phyloP scores from a whole-genome alignment of 2,329 filamentous ascomycete genomes.

The Harringtonia lauricola region DNA sequence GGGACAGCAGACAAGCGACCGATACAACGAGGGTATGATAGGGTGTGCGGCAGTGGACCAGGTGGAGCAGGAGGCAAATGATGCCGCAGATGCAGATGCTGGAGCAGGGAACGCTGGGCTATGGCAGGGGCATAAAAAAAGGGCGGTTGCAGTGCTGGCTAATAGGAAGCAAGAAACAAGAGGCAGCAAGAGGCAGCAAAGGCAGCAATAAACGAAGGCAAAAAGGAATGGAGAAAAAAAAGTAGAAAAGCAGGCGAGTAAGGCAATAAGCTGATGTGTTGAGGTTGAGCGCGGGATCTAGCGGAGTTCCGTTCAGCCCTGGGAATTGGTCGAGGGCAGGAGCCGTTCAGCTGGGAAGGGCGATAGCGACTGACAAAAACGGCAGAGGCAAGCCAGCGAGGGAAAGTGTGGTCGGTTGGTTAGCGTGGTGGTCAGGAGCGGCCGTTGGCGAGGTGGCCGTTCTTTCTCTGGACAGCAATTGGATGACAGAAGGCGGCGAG shows the following conservation, averaged over 20 bases:
- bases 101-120: not conserved
- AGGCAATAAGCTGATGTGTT: slow-evolving; percentile 3
- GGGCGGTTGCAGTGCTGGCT: not conserved
- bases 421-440: too few species aligned
- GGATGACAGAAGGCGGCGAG: too few species aligned
- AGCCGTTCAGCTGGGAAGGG: slow-evolving; percentile 5
- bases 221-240: not conserved
- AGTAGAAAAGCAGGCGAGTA: not conserved
- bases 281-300: not conserved
- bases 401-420: not conserved
- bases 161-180: not conserved
- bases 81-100: not conserved
- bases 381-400: not conserved
- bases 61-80: not conserved
- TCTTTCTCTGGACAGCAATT: too few species aligned
- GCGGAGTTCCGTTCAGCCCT: slow-evolving; percentile 4
- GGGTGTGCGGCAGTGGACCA: too few species aligned
- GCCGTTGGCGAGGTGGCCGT: too few species aligned
- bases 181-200: not conserved
- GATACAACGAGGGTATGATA: too few species aligned
- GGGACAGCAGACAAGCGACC: not conserved
- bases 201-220: not conserved
- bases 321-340: not conserved
- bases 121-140: not conserved
- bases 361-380: not conserved